Evolutionary conservation across 805 yeast genomes (phyloP).

Genomic region (Kodamaea leandrae): DNA sequence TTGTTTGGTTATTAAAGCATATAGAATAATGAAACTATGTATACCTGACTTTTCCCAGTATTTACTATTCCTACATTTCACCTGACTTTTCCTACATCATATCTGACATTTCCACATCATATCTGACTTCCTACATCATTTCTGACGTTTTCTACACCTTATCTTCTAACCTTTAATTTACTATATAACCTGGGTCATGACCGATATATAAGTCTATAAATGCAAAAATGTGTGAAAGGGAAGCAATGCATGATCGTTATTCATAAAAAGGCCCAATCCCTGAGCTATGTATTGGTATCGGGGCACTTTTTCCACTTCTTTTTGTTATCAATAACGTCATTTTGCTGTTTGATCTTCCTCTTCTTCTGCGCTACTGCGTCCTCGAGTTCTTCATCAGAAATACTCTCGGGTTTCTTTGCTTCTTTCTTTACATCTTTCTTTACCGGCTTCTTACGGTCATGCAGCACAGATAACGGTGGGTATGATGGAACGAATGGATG

Average conservation of each 20-base stretch:
- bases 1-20: conserved; percentile 38
- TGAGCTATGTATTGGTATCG: not conserved
- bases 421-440: conserved; percentile 6
- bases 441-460: conserved; percentile 12
- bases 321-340: conserved; percentile 3
- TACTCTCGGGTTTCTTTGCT: not conserved
- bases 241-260: not conserved
- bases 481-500: conserved; percentile 33
- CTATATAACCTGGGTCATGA: no score
- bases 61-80: no score
- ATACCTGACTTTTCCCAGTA: no score
- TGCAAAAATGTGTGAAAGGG: not conserved
- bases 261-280: no score
- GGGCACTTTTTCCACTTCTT: conserved; percentile 9
- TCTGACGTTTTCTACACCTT: no score
- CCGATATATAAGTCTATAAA: no score
- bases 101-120: no score
- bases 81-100: no score
- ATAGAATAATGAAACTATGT: not conserved
- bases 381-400: not conserved
- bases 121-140: no score
- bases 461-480: conserved; percentile 41
- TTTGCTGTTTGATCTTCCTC: conserved; percentile 8
- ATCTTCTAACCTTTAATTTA: no score
- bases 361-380: conserved; percentile 3